Conservation (phyloP, 208 protist species). For the Crithidia sp. region DNA sequence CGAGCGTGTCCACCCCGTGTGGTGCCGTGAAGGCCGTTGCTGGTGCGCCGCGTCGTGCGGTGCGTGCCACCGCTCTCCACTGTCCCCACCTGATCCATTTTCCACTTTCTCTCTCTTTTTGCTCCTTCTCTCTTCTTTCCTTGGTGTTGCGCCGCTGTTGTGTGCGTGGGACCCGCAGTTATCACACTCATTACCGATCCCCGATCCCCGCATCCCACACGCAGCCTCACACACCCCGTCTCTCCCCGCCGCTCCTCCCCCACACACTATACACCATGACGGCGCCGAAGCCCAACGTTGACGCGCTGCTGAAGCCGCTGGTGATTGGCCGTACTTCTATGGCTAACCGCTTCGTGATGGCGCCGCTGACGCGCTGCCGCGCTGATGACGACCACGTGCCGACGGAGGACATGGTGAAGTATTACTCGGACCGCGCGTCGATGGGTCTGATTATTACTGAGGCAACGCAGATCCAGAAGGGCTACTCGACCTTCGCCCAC, state of each 20-base stretch:
- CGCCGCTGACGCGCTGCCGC: slow-evolving; percentile 71
- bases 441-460: slow-evolving; percentile 78
- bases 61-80: too few relatives aligned
- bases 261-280: neutral
- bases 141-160: too few relatives aligned
- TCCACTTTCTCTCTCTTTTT: too few relatives aligned
- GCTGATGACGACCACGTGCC: slow-evolving; percentile 51
- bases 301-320: slow-evolving; percentile 40
- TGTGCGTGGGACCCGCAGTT: too few relatives aligned
- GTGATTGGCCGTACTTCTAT: slow-evolving; percentile 41
- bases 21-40: too few relatives aligned
- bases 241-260: neutral
- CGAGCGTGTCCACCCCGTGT: too few relatives aligned
- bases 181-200: too few relatives aligned
- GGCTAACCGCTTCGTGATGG: slow-evolving; percentile 65
- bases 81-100: too few relatives aligned
- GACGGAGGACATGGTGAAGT: slow-evolving; percentile 46
- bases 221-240: too few relatives aligned
- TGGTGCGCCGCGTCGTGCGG: too few relatives aligned
- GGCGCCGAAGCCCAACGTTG: neutral
- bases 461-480: slow-evolving; percentile 56
- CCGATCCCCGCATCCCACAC: too few relatives aligned
- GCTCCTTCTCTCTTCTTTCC: too few relatives aligned
- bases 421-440: slow-evolving; percentile 74
- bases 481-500: slow-evolving; percentile 44